A percentile compares a stretch with the other conserved stretches of the same genome.
phyloP scores from a whole-genome alignment of 176 grass and related monocot genomes.

The Puccinellia tenuiflora region DNA sequence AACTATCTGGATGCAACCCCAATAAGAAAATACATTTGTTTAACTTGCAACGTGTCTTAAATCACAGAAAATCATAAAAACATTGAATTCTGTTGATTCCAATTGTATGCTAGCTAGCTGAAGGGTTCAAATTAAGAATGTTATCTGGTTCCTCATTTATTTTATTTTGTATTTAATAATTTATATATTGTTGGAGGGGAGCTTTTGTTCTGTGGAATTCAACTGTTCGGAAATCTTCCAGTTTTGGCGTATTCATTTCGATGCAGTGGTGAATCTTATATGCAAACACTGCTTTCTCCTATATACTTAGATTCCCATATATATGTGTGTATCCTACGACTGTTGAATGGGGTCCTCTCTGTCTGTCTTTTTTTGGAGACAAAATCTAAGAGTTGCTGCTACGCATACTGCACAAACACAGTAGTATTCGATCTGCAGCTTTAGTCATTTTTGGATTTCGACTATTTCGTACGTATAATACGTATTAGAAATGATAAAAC shows the following conservation, averaged over 20 bases:
- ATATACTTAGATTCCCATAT: not conserved
- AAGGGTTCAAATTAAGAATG: slow-evolving; percentile 14
- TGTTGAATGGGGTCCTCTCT: not conserved
- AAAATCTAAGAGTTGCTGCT: slow-evolving; percentile 29
- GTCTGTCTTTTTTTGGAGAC: slow-evolving; percentile 11
- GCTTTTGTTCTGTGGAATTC: not conserved
- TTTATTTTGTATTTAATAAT: not conserved
- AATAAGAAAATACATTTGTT: not conserved
- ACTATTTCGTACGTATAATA: not conserved
- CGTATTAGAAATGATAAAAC: not conserved
- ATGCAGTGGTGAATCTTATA: slow-evolving; percentile 15
- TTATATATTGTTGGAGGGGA: not conserved
- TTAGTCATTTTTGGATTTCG: not conserved
- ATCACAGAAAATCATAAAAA: slow-evolving; percentile 8
- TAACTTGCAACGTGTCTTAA: not conserved
- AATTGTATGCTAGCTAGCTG: not conserved
- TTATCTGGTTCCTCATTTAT: slow-evolving; percentile 9
- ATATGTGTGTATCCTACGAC: not conserved
- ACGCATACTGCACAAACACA: not conserved
- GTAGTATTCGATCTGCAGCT: slow-evolving; percentile 18
- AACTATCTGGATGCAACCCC: not conserved
- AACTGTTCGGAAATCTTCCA: not conserved
- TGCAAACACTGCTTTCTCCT: not conserved
- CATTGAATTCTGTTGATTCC: not conserved
- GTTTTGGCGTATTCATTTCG: slow-evolving; percentile 1